Conservation (phyloP, 768 basidiomycete species). For the Hemileccinum rubropunctum region DNA sequence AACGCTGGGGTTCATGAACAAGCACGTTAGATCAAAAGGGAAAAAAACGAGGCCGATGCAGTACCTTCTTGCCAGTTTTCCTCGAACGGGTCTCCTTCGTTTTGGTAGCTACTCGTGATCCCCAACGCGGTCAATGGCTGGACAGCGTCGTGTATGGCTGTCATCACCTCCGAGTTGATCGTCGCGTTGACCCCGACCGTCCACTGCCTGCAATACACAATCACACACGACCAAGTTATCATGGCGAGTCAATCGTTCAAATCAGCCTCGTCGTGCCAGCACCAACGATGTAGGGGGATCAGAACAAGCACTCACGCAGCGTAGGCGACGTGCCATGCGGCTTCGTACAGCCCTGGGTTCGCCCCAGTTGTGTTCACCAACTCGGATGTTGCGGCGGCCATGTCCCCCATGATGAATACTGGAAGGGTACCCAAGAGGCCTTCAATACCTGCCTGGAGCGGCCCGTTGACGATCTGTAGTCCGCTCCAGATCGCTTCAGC, state of each 20-base stretch:
- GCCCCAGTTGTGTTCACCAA: slow-evolving; percentile 11
- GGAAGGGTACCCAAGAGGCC: slow-evolving; percentile 1
- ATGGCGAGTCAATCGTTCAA: not conserved
- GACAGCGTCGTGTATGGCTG: slow-evolving; percentile 8
- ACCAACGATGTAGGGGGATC: not conserved
- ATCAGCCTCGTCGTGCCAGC: not conserved
- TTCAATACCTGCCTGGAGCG: not conserved
- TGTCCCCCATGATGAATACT: not conserved
- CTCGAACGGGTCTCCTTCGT: slow-evolving; percentile 19
- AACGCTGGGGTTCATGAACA: slow-evolving; percentile 6
- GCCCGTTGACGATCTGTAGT: slow-evolving; percentile 9
- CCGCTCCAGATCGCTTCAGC: slow-evolving; percentile 20
- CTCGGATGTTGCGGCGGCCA: slow-evolving; percentile 6
- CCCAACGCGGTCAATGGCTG: slow-evolving; percentile 15
- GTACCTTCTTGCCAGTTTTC: slow-evolving; percentile 18
- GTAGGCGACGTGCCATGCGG: slow-evolving; percentile 14
- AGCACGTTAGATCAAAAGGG: no score
- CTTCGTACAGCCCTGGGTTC: slow-evolving; percentile 16
- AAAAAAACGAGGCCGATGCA: no score
- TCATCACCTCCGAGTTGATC: slow-evolving; percentile 1
- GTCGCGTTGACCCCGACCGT: slow-evolving; percentile 2
- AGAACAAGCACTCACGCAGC: slow-evolving; percentile 5
- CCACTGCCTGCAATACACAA: slow-evolving; percentile 9
- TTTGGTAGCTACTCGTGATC: slow-evolving; percentile 22
- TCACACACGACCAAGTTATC: no score